A percentile compares a stretch with the other conserved stretches of the same genome.
phyloP scores from a whole-genome alignment of 2,329 filamentous ascomycete genomes.

The Pseudogymnoascus sp. region DNA sequence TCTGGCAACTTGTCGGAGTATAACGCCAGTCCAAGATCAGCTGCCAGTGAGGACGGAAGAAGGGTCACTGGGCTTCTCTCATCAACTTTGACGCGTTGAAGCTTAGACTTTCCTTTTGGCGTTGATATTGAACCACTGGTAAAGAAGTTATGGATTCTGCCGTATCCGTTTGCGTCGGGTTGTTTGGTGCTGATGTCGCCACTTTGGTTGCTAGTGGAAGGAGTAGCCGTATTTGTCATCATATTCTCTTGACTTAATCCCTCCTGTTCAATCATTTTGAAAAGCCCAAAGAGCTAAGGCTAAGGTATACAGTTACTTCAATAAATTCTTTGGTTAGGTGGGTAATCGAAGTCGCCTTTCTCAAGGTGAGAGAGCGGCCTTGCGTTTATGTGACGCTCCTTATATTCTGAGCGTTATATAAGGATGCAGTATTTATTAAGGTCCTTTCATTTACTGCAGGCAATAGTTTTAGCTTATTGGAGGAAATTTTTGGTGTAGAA shows the following conservation, averaged over 20 bases:
- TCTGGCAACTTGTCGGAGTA: slow-evolving; percentile 10
- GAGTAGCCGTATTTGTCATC: not conserved
- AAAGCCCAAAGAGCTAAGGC: not conserved
- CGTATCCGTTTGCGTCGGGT: not conserved
- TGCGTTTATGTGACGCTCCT: not conserved
- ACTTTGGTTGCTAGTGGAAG: not conserved
- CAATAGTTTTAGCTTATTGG: not conserved
- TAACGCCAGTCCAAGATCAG: slow-evolving; percentile 10
- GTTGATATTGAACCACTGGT: slow-evolving; percentile 14
- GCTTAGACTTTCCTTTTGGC: slow-evolving; percentile 9
- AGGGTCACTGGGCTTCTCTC: slow-evolving; percentile 14
- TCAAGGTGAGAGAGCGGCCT: not conserved
- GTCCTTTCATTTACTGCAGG: not conserved
- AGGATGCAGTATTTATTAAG: not conserved
- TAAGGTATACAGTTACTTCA: not conserved
- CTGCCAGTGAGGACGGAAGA: slow-evolving; percentile 13
- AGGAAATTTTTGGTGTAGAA: not conserved
- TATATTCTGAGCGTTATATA: not conserved
- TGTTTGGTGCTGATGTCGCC: not conserved
- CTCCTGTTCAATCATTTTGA: not conserved
- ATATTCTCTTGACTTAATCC: not conserved
- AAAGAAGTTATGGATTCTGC: slow-evolving; percentile 13
- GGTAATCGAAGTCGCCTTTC: not conserved
- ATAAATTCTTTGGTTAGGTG: not conserved
- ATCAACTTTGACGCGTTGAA: slow-evolving; percentile 15